These are phyloP conservation scores for Colletotrichum abscissum DNA, from an alignment of 2,329 filamentous ascomycete species.

Conservation along the genomic window DNA sequence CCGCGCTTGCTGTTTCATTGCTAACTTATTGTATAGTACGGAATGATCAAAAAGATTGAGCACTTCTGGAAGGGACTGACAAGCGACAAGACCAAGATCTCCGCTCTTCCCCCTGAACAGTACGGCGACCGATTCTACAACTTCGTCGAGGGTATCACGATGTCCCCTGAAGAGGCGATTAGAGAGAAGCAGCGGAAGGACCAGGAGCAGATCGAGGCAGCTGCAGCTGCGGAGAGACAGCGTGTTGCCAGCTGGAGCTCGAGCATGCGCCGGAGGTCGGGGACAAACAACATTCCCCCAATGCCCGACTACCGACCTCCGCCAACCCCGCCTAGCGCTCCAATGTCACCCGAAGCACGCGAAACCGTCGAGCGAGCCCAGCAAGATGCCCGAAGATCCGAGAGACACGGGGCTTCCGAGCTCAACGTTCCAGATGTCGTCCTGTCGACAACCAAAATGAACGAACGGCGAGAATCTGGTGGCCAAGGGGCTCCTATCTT, in stretches of 20 bases:
- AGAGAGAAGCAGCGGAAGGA: slow-evolving; percentile 71
- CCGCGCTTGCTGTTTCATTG: not conserved
- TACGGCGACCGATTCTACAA: slow-evolving; percentile 95
- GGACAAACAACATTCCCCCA: slow-evolving; percentile 48
- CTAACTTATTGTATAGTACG: slow-evolving; percentile 76
- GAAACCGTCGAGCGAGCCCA: slow-evolving; percentile 54
- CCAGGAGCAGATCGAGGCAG: slow-evolving; percentile 64
- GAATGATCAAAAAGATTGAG: slow-evolving; percentile 92
- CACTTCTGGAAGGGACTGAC: slow-evolving; percentile 97
- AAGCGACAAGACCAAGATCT: slow-evolving; percentile 86
- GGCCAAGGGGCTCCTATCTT: slow-evolving; percentile 66
- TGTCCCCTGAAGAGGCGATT: slow-evolving; percentile 86
- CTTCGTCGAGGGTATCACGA: slow-evolving; percentile 91
- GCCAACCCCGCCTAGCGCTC: slow-evolving; percentile 47
- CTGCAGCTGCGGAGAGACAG: slow-evolving; percentile 47
- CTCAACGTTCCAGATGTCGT: slow-evolving; percentile 71
- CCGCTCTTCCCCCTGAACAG: slow-evolving; percentile 86
- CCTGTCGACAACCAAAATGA: slow-evolving; percentile 52
- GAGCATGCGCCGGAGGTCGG: slow-evolving; percentile 46
- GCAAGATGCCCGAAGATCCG: slow-evolving; percentile 49
- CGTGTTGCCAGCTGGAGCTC: slow-evolving; percentile 51
- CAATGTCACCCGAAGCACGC: slow-evolving; percentile 50
- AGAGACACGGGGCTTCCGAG: slow-evolving; percentile 48
- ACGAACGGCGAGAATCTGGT: slow-evolving; percentile 66
- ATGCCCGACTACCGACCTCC: slow-evolving; percentile 60